Conservation (phyloP, 805 yeast genomes). For the Pichia manshurica region DNA sequence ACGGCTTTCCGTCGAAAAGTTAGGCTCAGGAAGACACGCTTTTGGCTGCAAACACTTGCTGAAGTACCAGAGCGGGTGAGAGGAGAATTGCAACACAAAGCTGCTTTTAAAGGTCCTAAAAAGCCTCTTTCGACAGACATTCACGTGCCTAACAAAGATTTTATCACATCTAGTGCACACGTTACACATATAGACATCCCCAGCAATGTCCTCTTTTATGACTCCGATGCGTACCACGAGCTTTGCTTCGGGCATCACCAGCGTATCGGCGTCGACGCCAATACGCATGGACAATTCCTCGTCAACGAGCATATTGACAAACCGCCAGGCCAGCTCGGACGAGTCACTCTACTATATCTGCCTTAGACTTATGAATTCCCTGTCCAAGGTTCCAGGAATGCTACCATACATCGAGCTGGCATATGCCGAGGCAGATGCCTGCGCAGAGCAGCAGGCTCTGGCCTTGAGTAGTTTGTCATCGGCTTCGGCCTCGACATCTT, state of each 20-base stretch:
- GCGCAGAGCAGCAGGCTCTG: constrained; percentile 66
- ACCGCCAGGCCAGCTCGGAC: constrained; percentile 52
- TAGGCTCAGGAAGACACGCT: too few relatives aligned
- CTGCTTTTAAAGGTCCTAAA: too few relatives aligned
- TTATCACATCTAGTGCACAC: background rate
- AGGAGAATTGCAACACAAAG: too few relatives aligned
- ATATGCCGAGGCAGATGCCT: constrained; percentile 56
- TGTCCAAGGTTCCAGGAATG: constrained; percentile 60
- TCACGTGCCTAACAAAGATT: background rate
- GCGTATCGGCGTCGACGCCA: constrained; percentile 18
- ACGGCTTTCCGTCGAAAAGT: too few relatives aligned
- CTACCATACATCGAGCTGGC: constrained; percentile 63
- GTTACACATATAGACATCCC: background rate
- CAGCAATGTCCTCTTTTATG: constrained; percentile 20
- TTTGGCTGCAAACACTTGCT: too few relatives aligned
- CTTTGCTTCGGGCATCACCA: constrained; percentile 1
- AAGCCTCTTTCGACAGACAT: too few relatives aligned
- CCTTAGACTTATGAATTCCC: constrained; percentile 44
- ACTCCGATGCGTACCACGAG: constrained; percentile 23
- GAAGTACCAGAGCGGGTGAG: too few relatives aligned
- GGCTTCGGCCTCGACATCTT: background rate
- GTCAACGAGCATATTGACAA: constrained; percentile 47
- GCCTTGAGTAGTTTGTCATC: constrained; percentile 4
- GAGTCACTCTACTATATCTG: constrained; percentile 73
- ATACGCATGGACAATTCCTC: constrained; percentile 36